Evolutionary conservation across 305 asterid genomes (phyloP), one percentile per base, ranked within the genome.

Genomic region (Fraxinus nigra): DNA sequence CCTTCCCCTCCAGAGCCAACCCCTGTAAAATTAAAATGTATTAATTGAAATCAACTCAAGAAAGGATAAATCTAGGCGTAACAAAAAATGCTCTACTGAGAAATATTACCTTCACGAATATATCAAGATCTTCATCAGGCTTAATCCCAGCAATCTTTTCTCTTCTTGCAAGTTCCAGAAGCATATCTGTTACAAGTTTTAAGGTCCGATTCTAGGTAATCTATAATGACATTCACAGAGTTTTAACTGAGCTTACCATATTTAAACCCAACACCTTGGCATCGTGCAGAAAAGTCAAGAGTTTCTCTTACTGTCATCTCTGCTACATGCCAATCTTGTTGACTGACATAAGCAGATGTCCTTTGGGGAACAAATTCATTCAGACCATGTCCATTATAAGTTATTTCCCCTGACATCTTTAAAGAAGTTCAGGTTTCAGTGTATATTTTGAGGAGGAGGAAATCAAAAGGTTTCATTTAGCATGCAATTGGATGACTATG

Each of bases 291-390:
- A 83, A 96, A 90, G 85, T 90, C 94, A 5, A 96, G 92, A 61
- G 98, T 92, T 90, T 96, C 99, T 88, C 98, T 90, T 46, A 96
- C 99, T 2, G 98, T 96, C 98, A 93, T 96, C 89, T 96, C 99
- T 67, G 95, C 97, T 30, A 86, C 88, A 61, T 96, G 99, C 94
- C 92, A 88, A 88, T 96, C 99, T 81, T 96, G 94, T 87, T 96
- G 99, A 84, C 90, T 90, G 83, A 96, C 89, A 85, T 96, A 96
- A 85, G 98, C 87, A 76, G 99, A 88, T 82, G 99, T 92, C 75
- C 91, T 90, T 86, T 94, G 98, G 35, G 99, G 98, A 80, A 93
- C 97, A 89, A 96, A 96, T 86, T 96, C 98, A 4, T 89, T 90
- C 85, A 96, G 76, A 46, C 87, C 92, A 88, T 96, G 97, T 76